Base-by-base conservation (phyloP, 371 early-diverging fungal genomes). In the Mucor indicus region DNA sequence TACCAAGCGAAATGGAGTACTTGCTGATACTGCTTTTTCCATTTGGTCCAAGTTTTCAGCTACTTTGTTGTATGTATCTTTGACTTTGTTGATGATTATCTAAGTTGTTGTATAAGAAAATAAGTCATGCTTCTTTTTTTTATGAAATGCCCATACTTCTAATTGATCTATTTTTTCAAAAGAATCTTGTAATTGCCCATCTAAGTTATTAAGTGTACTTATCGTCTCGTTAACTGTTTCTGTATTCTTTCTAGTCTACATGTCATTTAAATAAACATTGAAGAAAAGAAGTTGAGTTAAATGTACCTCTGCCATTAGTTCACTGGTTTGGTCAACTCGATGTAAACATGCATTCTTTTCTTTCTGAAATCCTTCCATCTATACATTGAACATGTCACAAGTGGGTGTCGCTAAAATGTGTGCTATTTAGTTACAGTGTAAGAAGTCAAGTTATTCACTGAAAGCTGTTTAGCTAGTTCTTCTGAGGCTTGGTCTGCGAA, bases 161-260 rank as follows among this genome's bases (percentile, higher is more conserved):
- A 72, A 12, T 20, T 54, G 60, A 57, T 72, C 73, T 48, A 72
- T 72, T 37, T 55, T 54, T 15, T 55, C 52, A 55, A 72, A 72
- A 1, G 63, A 47, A 4, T 24, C 13, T 29, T 60, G 38, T 23
- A 72, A 27, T 33, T 48, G 53, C 13, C 53, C 39, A 11, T 53
- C 30, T 16, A 64, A 55, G 20, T 60, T 48, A 19, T 42, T 48
- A 32, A 72, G 29, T 20, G 48, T 39, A 11, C 40, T 10, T 13
- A 60, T 13, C 38, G 53, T 41, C 1, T 49, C 46, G 10, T 53
- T 44, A 15, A 52, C 42, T 7, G 33, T 16, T 9, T 50, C 35
- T 7, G 11, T 10, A 15, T 23, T 27, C n/a, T 40, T 21, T 25
- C 13, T 12, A 10, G 17, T 40, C 40, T 40, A 25, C 4, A 11